phyloP scores from a whole-genome alignment of 176 grass and related monocot species.

The Chloris gayana region DNA sequence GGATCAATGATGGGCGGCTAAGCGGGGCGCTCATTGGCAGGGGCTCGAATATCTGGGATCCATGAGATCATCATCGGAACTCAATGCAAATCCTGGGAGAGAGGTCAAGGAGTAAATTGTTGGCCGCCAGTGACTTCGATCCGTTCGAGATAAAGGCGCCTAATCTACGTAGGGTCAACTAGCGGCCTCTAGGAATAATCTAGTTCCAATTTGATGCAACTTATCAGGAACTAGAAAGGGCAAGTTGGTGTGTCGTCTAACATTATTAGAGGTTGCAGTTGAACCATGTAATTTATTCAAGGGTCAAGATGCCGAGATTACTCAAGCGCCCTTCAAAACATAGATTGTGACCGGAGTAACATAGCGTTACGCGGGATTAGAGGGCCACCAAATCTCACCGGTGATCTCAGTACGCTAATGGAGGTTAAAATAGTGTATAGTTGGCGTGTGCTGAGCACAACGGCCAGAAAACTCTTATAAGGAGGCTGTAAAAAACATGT shows the following conservation, averaged over 20 bases:
- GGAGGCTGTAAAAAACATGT: no score
- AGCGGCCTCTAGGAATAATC: not conserved
- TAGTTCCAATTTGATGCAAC: not conserved
- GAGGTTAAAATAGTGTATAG: not conserved
- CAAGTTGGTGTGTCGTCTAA: not conserved
- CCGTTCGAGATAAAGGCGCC: not conserved
- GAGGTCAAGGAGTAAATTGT: not conserved
- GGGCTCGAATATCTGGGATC: constrained; percentile 22
- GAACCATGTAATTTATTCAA: not conserved
- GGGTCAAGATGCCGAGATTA: constrained; percentile 11
- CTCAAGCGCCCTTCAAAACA: not conserved
- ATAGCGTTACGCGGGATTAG: not conserved
- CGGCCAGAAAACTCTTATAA: not conserved
- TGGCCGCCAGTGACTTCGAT: constrained; percentile 22
- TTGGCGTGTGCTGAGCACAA: not conserved
- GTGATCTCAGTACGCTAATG: not conserved
- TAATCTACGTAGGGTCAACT: constrained; percentile 39
- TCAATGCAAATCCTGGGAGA: not conserved
- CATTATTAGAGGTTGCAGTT: not conserved
- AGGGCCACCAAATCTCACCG: not conserved
- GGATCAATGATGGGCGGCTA: no score
- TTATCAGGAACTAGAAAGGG: constrained; percentile 35
- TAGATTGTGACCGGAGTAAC: not conserved
- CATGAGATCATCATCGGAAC: constrained; percentile 16
- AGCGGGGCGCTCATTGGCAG: no score